Percentiles rank a stretch among this genome's conserved stretches.
These are phyloP conservation scores for Xylaria flabelliformis DNA, from an alignment of 495 filamentous ascomycete genomes.

Conservation along the genomic window DNA sequence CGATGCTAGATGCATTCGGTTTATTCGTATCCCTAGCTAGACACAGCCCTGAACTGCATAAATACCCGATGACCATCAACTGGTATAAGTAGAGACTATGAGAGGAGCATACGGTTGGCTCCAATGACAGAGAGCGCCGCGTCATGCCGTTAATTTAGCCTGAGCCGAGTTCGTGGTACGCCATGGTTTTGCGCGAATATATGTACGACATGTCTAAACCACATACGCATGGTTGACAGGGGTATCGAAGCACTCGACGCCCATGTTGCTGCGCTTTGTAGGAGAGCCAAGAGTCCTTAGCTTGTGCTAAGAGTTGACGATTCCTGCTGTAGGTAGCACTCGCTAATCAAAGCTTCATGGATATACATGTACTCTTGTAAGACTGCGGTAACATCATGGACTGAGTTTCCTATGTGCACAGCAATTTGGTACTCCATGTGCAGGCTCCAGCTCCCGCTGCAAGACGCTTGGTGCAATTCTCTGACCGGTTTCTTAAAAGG, in stretches of 20 bases:
- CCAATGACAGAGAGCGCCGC: constrained; percentile 2
- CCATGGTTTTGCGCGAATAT: constrained; percentile 21
- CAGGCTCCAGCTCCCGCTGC: constrained; percentile 19
- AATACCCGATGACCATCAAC: constrained; percentile 12
- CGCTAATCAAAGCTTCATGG: constrained; percentile 17
- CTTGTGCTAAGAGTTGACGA: not conserved
- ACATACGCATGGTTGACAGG: constrained; percentile 16
- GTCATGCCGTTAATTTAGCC: constrained; percentile 25
- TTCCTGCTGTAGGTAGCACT: constrained; percentile 20
- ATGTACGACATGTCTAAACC: constrained; percentile 25
- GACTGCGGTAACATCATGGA: constrained; percentile 7
- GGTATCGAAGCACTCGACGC: not conserved
- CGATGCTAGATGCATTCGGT: constrained; percentile 7
- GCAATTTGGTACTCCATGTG: constrained; percentile 18
- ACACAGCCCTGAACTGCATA: constrained; percentile 17
- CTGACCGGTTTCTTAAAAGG: constrained; percentile 25
- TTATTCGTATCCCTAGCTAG: constrained; percentile 8
- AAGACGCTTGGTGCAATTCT: constrained; percentile 25
- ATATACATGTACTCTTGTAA: constrained; percentile 13
- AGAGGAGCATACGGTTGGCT: constrained; percentile 5
- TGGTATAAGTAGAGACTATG: not conserved
- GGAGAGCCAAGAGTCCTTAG: not conserved
- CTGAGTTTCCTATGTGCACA: not conserved
- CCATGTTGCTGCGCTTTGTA: not conserved
- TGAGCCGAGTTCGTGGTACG: constrained; percentile 13